Conservation (phyloP, 257 asterid species). For the Apocynum venetum region DNA sequence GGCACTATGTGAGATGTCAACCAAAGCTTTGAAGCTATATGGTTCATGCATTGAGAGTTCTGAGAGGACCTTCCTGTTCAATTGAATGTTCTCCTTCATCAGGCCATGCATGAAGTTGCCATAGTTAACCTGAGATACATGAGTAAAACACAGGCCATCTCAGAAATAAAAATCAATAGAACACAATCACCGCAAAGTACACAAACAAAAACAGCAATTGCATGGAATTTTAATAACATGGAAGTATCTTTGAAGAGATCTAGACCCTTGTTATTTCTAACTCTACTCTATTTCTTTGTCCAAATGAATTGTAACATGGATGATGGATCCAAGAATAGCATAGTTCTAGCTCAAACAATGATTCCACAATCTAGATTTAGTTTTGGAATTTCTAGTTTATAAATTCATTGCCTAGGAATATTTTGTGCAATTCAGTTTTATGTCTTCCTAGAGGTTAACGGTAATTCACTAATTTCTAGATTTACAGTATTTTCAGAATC, state of each 20-base stretch:
- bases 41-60: constrained; percentile 92
- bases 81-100: constrained; percentile 85
- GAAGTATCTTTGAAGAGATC: neutral
- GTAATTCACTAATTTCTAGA: neutral
- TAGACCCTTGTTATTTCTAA: neutral
- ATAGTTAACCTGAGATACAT: constrained; percentile 57
- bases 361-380: neutral
- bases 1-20: constrained; percentile 63
- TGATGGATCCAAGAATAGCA: neutral
- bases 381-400: neutral
- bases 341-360: neutral
- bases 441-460: neutral
- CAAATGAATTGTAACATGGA: neutral
- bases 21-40: constrained; percentile 88
- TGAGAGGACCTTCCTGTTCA: constrained; percentile 76
- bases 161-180: neutral
- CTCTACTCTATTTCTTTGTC: neutral
- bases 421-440: neutral
- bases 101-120: constrained; percentile 91
- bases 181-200: neutral
- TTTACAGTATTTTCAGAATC: neutral
- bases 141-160: neutral
- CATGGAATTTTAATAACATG: neutral
- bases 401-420: neutral
- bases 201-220: neutral